A percentile compares a stretch with the other conserved stretches of the same genome.
These are phyloP conservation scores for Tolypocladium pustulatum DNA, from an alignment of 2,329 filamentous ascomycete species.

Conservation along the genomic window DNA sequence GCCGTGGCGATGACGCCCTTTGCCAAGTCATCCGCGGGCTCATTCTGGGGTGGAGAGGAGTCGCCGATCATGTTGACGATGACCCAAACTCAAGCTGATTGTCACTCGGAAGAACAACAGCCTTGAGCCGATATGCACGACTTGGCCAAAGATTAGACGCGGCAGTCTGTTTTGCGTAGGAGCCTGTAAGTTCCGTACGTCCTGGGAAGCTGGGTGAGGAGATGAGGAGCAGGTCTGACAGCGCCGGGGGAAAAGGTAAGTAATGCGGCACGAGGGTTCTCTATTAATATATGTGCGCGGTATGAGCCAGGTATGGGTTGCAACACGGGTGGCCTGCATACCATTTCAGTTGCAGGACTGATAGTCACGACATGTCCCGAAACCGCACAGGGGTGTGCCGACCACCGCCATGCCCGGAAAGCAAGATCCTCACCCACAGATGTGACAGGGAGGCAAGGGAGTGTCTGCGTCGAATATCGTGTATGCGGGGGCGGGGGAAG, in stretches of 20 bases:
- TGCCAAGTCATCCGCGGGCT: slow-evolving; percentile 55
- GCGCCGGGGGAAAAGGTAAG: background rate
- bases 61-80: background rate
- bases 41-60: slow-evolving; percentile 12
- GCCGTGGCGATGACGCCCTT: slow-evolving; percentile 55
- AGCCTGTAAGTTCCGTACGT: background rate
- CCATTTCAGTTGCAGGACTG: background rate
- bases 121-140: background rate
- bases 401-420: background rate
- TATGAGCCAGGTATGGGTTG: background rate
- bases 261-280: background rate
- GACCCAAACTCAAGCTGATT: background rate
- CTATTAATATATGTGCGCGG: background rate
- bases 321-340: background rate
- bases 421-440: background rate
- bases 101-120: background rate
- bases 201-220: background rate
- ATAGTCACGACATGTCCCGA: background rate
- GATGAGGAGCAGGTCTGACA: background rate
- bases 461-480: background rate
- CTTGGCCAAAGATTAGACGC: background rate
- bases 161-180: background rate
- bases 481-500: background rate
- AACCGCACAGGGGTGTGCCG: background rate
- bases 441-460: background rate